These are phyloP conservation scores for Silene latifolia DNA, from an alignment of 148 eudicot genomes.

Conservation along the genomic window DNA sequence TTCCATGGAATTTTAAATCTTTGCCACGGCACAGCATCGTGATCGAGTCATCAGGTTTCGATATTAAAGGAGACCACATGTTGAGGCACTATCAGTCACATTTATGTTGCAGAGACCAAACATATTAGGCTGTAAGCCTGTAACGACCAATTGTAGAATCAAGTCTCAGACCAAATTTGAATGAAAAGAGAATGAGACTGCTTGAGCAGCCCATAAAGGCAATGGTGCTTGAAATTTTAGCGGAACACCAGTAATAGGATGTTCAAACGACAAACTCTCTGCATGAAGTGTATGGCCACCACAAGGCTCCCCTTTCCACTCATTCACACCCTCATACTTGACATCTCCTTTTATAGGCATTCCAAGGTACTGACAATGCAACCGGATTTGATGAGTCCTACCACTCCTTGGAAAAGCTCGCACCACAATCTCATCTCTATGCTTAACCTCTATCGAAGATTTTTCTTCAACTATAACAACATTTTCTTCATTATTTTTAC, in stretches of 20 bases:
- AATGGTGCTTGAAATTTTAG: slow-evolving; percentile 58
- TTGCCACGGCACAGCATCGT: too few species aligned
- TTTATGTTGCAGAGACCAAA: background rate
- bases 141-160: too few species aligned
- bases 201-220: slow-evolving; percentile 69
- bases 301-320: slow-evolving; percentile 68
- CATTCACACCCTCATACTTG: slow-evolving; percentile 78
- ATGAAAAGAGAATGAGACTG: background rate
- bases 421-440: slow-evolving; percentile 61
- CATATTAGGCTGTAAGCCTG: background rate
- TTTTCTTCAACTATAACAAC: slow-evolving; percentile 55
- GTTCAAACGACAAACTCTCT: slow-evolving; percentile 75
- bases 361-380: slow-evolving; percentile 94
- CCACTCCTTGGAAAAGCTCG: slow-evolving; percentile 88
- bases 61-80: too few species aligned
- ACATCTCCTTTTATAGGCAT: slow-evolving; percentile 88
- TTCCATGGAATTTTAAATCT: too few species aligned
- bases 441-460: slow-evolving; percentile 29
- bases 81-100: background rate
- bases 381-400: slow-evolving; percentile 93
- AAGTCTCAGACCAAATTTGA: too few species aligned
- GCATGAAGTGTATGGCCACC: slow-evolving; percentile 87
- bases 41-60: too few species aligned
- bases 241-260: slow-evolving; percentile 73
- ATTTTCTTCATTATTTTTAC: slow-evolving; percentile 26